Evolutionary conservation across 306 rosid species (phyloP), one percentile per base, ranked within the genome.

Genomic region (Astragalus membranaceus): DNA sequence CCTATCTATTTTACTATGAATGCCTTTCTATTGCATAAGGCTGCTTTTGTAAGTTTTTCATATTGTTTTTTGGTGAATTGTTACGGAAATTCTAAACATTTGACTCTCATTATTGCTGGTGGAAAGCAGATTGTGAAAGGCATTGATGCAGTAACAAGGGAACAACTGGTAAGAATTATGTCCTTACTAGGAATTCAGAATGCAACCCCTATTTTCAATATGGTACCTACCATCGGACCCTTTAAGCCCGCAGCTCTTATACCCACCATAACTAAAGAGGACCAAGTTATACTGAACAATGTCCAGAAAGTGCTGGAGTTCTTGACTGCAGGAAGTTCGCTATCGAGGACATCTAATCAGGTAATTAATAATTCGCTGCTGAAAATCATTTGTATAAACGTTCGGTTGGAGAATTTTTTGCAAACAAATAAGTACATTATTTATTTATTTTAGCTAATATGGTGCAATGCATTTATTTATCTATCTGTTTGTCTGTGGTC

Each of bases 121-220:
- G 76, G 61, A 66, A 79, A 58, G 65, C 91, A 94, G 98, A 87
- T 94, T 62, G 98, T 94, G 16, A 90, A 94, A 81, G 98, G 95
- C 66, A 94, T 94, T 68, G 98, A 94, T 80, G 98, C 97, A 62
- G 75, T 94, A 67, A 83, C 97, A 20, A 90, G 98, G 79, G 98
- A 94, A 78, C 98, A 94, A 78, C 83, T 94, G 67, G 96, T 94
- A 53, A 83, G 86, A 65, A 62, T 70, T 67, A 82, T 85, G 90
- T 80, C 96, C 70, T 63, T 85, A 61, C 74, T 90, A 14, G 97
- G 98, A 80, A 15, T 90, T 64, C 82, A 89, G 77, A 90, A 90
- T 84, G 86, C 88, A 50, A 59, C 81, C 64, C 97, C 91, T 48
- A 83, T 94, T 80, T 90, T 94, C 70, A 75, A 87, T 74, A 88